Evolutionary conservation across 2,329 filamentous ascomycete species (phyloP), one percentile per base, ranked within the genome.

Genomic region (Pseudopithomyces chartarum): DNA sequence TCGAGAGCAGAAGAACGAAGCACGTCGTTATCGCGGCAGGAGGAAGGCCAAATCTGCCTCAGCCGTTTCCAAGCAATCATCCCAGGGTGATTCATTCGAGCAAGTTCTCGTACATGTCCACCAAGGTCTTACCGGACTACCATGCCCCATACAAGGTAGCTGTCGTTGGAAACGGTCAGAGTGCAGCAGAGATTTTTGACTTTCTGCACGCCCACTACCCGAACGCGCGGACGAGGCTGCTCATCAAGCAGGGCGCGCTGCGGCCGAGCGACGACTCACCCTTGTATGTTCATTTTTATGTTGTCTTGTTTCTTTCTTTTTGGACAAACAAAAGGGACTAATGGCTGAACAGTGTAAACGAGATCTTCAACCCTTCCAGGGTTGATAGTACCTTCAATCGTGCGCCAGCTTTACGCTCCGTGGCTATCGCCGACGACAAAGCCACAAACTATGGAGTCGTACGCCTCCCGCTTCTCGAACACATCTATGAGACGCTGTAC

Each of bases 391-490:
- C 96, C 65, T 97, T 87, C 79, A 80, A 85, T 47, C 87, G 88
- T 63, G 81, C 88, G 0, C 78, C 87, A 1, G 80, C 82, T 43
- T 81, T 87, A 59, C 89, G 93, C 47, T 79, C 83, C 32, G 77
- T 79, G 13, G 80, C 81, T 23, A 80, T 97, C 50, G 78, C 82
- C 15, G 87, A 87, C 51, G 91, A 96, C 65, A 89, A 90, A 57
- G 87, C 87, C 29, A 98, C 94, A 58, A 98, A 98, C 80, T 98
- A 98, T 75, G 90, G 92, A 51, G 94, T 98, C 4, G 94, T 99
- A 3, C 88, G 94, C 7, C 84, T 97, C n/a, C 86, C 91, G 63
- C 85, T 98, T 49, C 90, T 98, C 56, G 94, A 98, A 76, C 85
- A 89, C 55, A 85, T 98, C 29, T 98, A 96, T 76, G 87, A 94